Percentiles rank a stretch among this genome's conserved stretches.
These are phyloP conservation scores for Chalaropsis thielavioides DNA, from an alignment of 2,329 filamentous ascomycete species.

Conservation along the genomic window DNA sequence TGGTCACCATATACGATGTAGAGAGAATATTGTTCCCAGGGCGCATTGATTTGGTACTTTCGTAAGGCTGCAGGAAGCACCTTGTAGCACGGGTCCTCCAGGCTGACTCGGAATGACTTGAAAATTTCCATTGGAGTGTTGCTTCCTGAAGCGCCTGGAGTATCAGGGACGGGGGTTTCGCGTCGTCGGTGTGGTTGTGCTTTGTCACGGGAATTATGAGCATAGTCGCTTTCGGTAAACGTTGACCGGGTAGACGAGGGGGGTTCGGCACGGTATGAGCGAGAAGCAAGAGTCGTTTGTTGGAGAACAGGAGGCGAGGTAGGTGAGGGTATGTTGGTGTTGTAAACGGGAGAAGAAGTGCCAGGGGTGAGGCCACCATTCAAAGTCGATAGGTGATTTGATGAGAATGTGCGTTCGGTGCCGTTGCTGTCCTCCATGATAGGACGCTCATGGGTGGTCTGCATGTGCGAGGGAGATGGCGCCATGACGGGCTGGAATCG, in stretches of 20 bases:
- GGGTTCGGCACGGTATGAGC: constrained; percentile 45
- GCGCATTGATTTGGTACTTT: constrained; percentile 96
- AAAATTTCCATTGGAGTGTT: constrained; percentile 77
- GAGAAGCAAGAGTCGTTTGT: constrained; percentile 43
- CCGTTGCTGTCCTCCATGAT: constrained; percentile 54
- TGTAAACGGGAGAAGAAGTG: constrained; percentile 39
- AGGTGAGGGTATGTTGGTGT: constrained; percentile 54
- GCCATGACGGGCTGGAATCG: constrained; percentile 63
- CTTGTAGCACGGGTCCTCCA: constrained; percentile 96
- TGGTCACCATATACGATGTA: constrained; percentile 99
- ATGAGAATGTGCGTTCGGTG: constrained; percentile 49
- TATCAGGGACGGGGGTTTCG: constrained; percentile 48
- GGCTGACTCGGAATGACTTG: constrained; percentile 94
- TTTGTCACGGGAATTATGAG: constrained; percentile 24
- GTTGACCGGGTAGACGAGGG: constrained; percentile 40
- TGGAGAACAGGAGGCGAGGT: constrained; percentile 48
- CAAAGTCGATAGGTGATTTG: constrained; percentile 55
- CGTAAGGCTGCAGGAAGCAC: constrained; percentile 89
- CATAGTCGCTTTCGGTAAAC: constrained; percentile 36
- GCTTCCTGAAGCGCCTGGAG: constrained; percentile 29
- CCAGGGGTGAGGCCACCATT: constrained; percentile 45
- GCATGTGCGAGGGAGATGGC: constrained; percentile 57
- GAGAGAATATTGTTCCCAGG: constrained; percentile 91
- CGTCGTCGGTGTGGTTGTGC: constrained; percentile 35
- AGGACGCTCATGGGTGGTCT: constrained; percentile 51